Percentiles rank a stretch among this genome's conserved stretches.
Evolutionary conservation across 1,284 basidiomycete genomes (phyloP).

Genomic region (Cronartium ribicola): DNA sequence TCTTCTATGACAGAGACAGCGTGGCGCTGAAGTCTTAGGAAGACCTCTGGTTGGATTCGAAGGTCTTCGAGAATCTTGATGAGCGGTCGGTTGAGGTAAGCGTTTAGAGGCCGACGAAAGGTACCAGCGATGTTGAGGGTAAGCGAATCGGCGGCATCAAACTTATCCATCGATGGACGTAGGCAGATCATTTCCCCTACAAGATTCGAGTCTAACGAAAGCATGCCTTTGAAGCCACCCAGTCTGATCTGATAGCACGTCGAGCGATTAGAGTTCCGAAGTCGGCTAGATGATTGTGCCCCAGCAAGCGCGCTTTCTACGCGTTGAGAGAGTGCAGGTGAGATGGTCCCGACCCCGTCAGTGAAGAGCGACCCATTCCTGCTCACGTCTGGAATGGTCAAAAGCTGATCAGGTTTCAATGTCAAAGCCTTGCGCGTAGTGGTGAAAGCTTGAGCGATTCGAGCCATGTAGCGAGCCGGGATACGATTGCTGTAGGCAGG

Average conservation of each 20-base stretch:
- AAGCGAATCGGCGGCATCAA: conserved; percentile 58
- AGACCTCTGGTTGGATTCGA: conserved; percentile 59
- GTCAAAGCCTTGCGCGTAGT: conserved; percentile 67
- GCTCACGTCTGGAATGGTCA: conserved; percentile 56
- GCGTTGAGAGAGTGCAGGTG: conserved; percentile 58
- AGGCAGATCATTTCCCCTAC: conserved; percentile 59
- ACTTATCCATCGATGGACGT: conserved; percentile 72
- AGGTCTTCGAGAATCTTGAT: conserved; percentile 65
- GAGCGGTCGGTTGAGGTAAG: conserved; percentile 55
- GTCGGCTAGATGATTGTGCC: conserved; percentile 44
- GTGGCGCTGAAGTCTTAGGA: conserved; percentile 59
- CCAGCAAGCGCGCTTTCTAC: conserved; percentile 56
- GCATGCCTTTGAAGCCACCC: conserved; percentile 70
- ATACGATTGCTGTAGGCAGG: conserved; percentile 54
- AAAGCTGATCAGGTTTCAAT: conserved; percentile 58
- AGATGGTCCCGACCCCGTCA: conserved; percentile 67
- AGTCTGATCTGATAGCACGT: conserved; percentile 67
- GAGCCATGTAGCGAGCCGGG: conserved; percentile 74
- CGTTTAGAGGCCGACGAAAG: conserved; percentile 59
- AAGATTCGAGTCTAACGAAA: conserved; percentile 62
- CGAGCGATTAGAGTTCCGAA: conserved; percentile 13
- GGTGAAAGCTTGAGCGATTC: conserved; percentile 74
- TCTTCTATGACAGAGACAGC: conserved; percentile 59
- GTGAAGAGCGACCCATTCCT: conserved; percentile 58
- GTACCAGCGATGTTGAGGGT: conserved; percentile 67